phyloP scores from a whole-genome alignment of 345 rosid species.

The Cochlearia excelsa region DNA sequence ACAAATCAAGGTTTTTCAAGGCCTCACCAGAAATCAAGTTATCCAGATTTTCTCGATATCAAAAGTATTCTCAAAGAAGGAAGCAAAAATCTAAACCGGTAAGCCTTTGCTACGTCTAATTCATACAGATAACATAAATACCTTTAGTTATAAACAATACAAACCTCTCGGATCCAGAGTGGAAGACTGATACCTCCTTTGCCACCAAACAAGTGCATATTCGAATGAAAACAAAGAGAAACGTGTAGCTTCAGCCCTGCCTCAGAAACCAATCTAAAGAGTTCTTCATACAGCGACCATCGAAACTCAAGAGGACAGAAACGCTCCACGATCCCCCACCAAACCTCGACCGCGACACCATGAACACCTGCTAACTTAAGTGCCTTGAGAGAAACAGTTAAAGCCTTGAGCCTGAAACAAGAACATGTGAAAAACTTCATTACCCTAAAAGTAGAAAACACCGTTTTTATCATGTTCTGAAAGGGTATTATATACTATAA shows the following conservation, averaged over 20 bases:
- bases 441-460: slow-evolving; percentile 7
- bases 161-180: slow-evolving; percentile 61
- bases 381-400: slow-evolving; percentile 65
- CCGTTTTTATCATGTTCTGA: slow-evolving; percentile 9
- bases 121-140: slow-evolving; percentile 28
- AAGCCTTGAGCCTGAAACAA: slow-evolving; percentile 61
- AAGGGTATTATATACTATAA: slow-evolving; percentile 2
- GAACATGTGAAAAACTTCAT: slow-evolving; percentile 22
- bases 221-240: slow-evolving; percentile 61
- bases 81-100: slow-evolving; percentile 14
- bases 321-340: slow-evolving; percentile 76
- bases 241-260: slow-evolving; percentile 59
- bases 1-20: slow-evolving; percentile 1
- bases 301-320: slow-evolving; percentile 51
- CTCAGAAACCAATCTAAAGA: slow-evolving; percentile 52
- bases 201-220: slow-evolving; percentile 42
- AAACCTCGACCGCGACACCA: slow-evolving; percentile 67
- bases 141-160: slow-evolving; percentile 28
- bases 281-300: slow-evolving; percentile 64
- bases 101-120: slow-evolving; percentile 11
- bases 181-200: slow-evolving; percentile 60
- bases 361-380: slow-evolving; percentile 74
- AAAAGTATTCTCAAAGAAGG: slow-evolving; percentile 9
- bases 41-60: slow-evolving; percentile 15
- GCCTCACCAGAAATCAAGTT: background rate